Evolutionary conservation across 1,139 yeast species (phyloP), one percentile per base, ranked within the genome.

Genomic region (Debaryomyces singareniensis): DNA sequence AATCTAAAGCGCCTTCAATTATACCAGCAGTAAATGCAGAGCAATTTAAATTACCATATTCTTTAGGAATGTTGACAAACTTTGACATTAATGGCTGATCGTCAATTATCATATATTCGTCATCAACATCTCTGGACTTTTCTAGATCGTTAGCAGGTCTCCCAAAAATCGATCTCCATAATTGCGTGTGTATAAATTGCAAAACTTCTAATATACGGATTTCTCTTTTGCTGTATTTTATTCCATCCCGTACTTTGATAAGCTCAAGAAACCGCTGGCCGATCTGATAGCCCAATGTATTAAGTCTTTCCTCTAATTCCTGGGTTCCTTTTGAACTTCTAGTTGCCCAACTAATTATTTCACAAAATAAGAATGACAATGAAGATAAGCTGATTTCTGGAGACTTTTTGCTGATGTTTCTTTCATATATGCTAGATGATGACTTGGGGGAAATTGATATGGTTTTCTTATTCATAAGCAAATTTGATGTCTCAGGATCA

Each of bases 11-110:
- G 0, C 96, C 97, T 51, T 89, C 96, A 16, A 91, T 73, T 16
- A 91, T 74, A 1, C 98, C 98, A 1, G 96, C 96, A 2, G 82
- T 75, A 46, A 83, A 84, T 1, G 96, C 89, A 7, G 84, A 80
- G 47, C 94, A 83, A 46, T 82, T 84, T 44, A 86, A 67, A 40
- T 79, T 79, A 5, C 84, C 79, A 51, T 81, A 78, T 39, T 86
- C 95, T 41, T 73, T 75, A 3, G 96, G 95, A 4, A 83, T 79
- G 20, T 83, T 76, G 15, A 91, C 78, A 51, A 74, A 91, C 43
- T 75, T 79, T 7, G 91, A 72, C 29, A 89, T 68, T 33, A 82
- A 47, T 3, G 98, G 98, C 15, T 71, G 58, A 45, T 83, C 78
- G 51, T 91, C 98, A 13, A 81, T 79, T 36, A 93, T 85, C 86